Base-by-base conservation (phyloP, 2,329 filamentous ascomycete genomes). In the Colletotrichum coccodes region DNA sequence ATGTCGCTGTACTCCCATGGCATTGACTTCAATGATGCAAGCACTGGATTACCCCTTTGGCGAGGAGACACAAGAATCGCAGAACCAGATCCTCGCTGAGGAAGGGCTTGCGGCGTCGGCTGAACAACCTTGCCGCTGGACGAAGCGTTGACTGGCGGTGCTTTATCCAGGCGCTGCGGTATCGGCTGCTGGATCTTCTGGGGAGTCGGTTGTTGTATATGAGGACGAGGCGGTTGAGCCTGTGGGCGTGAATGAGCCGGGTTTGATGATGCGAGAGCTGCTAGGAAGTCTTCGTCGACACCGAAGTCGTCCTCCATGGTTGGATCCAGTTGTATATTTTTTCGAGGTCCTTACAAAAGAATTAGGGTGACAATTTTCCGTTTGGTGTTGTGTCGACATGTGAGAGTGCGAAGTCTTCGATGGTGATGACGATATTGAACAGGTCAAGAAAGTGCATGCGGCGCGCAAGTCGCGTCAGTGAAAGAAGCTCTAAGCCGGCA, bases 1-100 rank as follows among this genome's bases (percentile, higher is more conserved):
- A 97, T 97, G 76, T 98, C 95, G 70, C 94, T 95, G 80, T 97
- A 98, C 80, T 99, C 96, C 96, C 96, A 99, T 0, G 94, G 89
- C 67, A 97, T 86, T 1, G 92, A 91, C 69, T 92, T 91, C 74
- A 99, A 89, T 79, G 91, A 90, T 61, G 93, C 92, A 34, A 99
- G 84, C 57, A 98, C 92, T 0, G 96, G 96, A 75, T 99, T 99
- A 70, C 95, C 96, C 80, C 97, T 97, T 79, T 99, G 95, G 46
- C 95, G 90, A 18, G 94, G 92, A 40, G 95, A 98, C 34, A 98
- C 95, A 23, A 97, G 87, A 72, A 98, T 97, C 6, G 92, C 90
- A 18, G 93, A 94, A 4, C 92, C 91, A 2, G 89, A 81, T 8
- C 84, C 84, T 54, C 84, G 83, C 70, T 89, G 87, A 0, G 93